Conservation (phyloP, 306 rosid species). For the Cajanus cajan region DNA sequence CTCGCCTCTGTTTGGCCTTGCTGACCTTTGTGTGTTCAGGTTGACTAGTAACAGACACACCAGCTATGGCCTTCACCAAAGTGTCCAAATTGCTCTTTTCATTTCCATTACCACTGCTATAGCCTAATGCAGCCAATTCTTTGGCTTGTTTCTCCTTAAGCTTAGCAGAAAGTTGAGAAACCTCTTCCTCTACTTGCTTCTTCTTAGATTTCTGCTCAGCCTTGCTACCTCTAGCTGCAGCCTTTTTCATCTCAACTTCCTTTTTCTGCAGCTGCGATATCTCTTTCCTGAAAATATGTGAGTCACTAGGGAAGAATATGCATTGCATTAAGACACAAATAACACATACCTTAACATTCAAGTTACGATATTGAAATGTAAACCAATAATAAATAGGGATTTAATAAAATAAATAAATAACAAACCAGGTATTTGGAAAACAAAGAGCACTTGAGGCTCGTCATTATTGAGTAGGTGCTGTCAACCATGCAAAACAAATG, state of each 20-base stretch:
- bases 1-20: constrained; percentile 72
- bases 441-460: not conserved
- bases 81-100: constrained; percentile 64
- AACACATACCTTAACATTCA: not conserved
- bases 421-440: not conserved
- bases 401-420: not conserved
- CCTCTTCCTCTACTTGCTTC: constrained; percentile 92
- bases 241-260: constrained; percentile 77
- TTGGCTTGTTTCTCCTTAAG: constrained; percentile 69
- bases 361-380: not conserved
- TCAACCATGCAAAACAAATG: not conserved
- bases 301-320: constrained; percentile 7
- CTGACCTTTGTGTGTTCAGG: constrained; percentile 62
- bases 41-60: constrained; percentile 64
- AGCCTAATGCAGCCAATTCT: constrained; percentile 78
- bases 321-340: constrained; percentile 13
- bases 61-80: constrained; percentile 87
- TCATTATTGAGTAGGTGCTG: not conserved
- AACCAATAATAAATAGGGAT: not conserved
- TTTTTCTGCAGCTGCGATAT: constrained; percentile 72
- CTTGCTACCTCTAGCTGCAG: constrained; percentile 93
- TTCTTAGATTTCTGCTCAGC: constrained; percentile 93
- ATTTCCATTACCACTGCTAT: constrained; percentile 45
- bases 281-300: constrained; percentile 65
- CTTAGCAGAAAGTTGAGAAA: constrained; percentile 67